A percentile compares a stretch with the other conserved stretches of the same genome.
Evolutionary conservation across 1,284 basidiomycete species (phyloP).

Genomic region (Neonothopanus nambi): DNA sequence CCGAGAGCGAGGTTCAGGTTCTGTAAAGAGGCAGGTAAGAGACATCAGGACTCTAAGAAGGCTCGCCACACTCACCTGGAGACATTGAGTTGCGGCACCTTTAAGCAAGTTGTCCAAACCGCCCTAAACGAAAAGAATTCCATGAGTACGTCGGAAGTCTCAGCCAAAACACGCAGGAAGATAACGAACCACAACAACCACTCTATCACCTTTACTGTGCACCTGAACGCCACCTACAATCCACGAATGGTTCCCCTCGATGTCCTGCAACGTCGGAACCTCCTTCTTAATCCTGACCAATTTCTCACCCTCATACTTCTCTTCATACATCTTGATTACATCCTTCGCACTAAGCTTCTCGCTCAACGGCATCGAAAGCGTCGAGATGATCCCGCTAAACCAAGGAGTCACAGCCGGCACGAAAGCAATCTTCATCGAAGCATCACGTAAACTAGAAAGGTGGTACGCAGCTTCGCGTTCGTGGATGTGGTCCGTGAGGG

Average conservation of each 20-base stretch:
- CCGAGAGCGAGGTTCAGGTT: slow-evolving; percentile 96
- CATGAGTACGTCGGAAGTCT: slow-evolving; percentile 8
- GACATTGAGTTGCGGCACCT: slow-evolving; percentile 96
- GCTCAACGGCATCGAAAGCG: slow-evolving; percentile 80
- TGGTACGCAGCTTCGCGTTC: slow-evolving; percentile 92
- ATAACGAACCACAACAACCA: slow-evolving; percentile 82
- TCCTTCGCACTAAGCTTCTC: slow-evolving; percentile 69
- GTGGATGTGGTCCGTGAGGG: slow-evolving; percentile 97
- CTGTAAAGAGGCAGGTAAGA: slow-evolving; percentile 40
- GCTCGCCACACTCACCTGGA: slow-evolving; percentile 65
- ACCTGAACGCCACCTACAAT: slow-evolving; percentile 93
- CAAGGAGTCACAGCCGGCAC: slow-evolving; percentile 88
- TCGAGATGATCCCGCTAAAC: slow-evolving; percentile 96
- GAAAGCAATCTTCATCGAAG: slow-evolving; percentile 75
- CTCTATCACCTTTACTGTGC: slow-evolving; percentile 84
- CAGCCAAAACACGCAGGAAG: neutral
- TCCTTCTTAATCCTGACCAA: slow-evolving; percentile 68
- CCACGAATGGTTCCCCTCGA: slow-evolving; percentile 87
- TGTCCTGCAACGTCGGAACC: slow-evolving; percentile 79
- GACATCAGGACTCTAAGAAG: neutral
- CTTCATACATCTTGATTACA: slow-evolving; percentile 74
- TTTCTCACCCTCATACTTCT: slow-evolving; percentile 77
- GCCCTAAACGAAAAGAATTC: slow-evolving; percentile 48
- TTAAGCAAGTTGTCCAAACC: slow-evolving; percentile 96
- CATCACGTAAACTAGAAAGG: slow-evolving; percentile 61